Evolutionary conservation across 768 basidiomycete species (phyloP), one percentile per base, ranked within the genome.

Genomic region (Serendipita vermifera): DNA sequence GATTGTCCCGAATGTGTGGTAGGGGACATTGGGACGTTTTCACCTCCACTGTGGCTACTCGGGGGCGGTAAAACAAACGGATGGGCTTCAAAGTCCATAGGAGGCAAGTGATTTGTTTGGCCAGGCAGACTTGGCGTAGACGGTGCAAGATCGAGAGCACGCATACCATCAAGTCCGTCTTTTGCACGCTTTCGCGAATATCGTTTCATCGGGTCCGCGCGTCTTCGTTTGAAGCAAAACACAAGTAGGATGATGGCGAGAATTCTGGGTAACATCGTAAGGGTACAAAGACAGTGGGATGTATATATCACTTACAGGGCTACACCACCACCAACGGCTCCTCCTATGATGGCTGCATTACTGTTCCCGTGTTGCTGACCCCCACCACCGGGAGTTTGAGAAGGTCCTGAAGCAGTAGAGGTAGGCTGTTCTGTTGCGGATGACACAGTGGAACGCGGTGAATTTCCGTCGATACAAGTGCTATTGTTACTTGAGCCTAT

Each of bases 401-500:
- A 38, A 55, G 55, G 5, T 27, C 64, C 24, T 15, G 61, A 60
- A n/a, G 59, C 55, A n/a, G 71, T 81, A 3, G 79, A 77, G 11
- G 78, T 74, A 2, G 81, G 80, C 15, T 38, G 38, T 24, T 38
- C 15, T 4, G 51, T 31, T 24, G 27, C 31, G 31, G 38, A 46
- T 29, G 57, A 62, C 6, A 62, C 59, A 1, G 67, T 68, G 3
- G 67, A 65, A 5, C 61, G 62, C 14, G 68, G 68, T 0, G 81
- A 83, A 33, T 59, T 63, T 26, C 63, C 61, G 61, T 74, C 74
- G 22, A 86, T 65, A 62, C 85, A 87, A 17, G 71, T 71, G 22
- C 58, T 63, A 54, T 78, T 72, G 58, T 72, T 72, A 1, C 79
- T 51, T 29, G n/a, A 20, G 9, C 20, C 22, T 15, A 51, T 29